These are phyloP conservation scores for Microstegium vimineum DNA, from an alignment of 176 grass and related monocot genomes.

Conservation along the genomic window DNA sequence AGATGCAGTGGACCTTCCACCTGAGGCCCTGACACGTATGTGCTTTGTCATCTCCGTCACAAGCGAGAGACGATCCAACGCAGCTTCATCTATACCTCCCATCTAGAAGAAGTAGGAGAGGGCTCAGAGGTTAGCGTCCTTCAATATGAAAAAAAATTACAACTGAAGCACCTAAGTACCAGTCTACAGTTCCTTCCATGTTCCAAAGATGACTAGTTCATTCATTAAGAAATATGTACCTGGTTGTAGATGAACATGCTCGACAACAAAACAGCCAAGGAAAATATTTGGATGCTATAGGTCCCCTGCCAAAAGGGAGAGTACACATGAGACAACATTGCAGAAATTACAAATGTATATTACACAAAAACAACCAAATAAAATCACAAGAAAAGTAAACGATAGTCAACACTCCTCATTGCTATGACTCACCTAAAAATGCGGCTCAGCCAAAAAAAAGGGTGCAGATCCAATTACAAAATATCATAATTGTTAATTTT, in stretches of 20 bases:
- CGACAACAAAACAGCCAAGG: conserved; percentile 85
- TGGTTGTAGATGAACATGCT: conserved; percentile 99
- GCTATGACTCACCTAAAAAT: neutral
- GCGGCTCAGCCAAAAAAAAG: neutral
- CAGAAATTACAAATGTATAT: conserved; percentile 1
- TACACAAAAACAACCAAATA: neutral
- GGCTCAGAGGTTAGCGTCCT: conserved; percentile 7
- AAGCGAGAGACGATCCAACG: conserved; percentile 87
- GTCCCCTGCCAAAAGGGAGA: conserved; percentile 57
- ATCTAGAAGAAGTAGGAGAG: conserved; percentile 47
- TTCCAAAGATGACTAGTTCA: neutral
- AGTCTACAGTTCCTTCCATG: neutral
- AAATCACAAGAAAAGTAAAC: conserved; percentile 20
- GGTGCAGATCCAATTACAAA: neutral
- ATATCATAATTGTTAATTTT: neutral
- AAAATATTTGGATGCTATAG: conserved; percentile 99
- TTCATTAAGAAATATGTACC: conserved; percentile 36
- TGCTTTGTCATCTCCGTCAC: conserved; percentile 99
- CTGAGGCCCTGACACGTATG: conserved; percentile 85
- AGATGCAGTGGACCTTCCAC: conserved; percentile 77
- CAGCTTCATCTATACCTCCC: conserved; percentile 96
- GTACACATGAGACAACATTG: neutral
- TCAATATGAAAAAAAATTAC: neutral
- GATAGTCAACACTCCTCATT: neutral
- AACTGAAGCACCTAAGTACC: neutral